Evolutionary conservation across 495 filamentous ascomycete species (phyloP).

Genomic region (Neurospora sp.): DNA sequence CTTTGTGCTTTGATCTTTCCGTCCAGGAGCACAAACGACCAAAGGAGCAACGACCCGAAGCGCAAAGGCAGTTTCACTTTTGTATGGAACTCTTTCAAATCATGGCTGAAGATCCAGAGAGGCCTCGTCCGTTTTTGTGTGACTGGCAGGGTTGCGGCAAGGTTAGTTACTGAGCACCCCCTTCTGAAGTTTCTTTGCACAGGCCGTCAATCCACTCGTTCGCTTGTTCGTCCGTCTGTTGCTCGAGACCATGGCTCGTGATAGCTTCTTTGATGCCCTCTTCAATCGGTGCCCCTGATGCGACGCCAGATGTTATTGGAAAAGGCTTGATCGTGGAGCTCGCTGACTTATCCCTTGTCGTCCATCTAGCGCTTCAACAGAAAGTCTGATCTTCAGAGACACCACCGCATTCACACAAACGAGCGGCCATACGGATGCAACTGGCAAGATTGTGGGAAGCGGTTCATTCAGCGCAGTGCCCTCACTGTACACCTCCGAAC

Average conservation of each 20-base stretch:
- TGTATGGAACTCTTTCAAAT: not conserved
- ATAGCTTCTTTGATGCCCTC: not conserved
- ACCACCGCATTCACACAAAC: constrained; percentile 85
- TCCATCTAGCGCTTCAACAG: constrained; percentile 70
- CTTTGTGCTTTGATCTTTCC: not conserved
- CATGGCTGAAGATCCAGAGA: not conserved
- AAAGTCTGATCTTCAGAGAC: constrained; percentile 82
- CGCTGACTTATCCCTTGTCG: not conserved
- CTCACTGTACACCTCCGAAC: constrained; percentile 79
- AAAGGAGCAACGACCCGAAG: not conserved
- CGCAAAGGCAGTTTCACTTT: not conserved
- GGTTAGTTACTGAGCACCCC: constrained; percentile 23
- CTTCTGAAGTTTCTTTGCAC: not conserved
- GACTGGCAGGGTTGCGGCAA: constrained; percentile 42
- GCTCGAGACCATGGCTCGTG: not conserved
- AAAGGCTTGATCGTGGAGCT: not conserved
- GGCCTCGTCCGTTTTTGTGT: constrained; percentile 40
- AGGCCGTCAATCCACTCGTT: not conserved
- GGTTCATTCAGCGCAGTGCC: constrained; percentile 84
- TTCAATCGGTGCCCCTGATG: not conserved
- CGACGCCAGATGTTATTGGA: not conserved
- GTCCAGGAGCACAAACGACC: not conserved
- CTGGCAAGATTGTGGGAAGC: constrained; percentile 64
- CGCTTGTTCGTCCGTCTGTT: not conserved
- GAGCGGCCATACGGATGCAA: constrained; percentile 72